Evolutionary conservation across 2,329 filamentous ascomycete species (phyloP).

Genomic region (Penicillium thymicola): DNA sequence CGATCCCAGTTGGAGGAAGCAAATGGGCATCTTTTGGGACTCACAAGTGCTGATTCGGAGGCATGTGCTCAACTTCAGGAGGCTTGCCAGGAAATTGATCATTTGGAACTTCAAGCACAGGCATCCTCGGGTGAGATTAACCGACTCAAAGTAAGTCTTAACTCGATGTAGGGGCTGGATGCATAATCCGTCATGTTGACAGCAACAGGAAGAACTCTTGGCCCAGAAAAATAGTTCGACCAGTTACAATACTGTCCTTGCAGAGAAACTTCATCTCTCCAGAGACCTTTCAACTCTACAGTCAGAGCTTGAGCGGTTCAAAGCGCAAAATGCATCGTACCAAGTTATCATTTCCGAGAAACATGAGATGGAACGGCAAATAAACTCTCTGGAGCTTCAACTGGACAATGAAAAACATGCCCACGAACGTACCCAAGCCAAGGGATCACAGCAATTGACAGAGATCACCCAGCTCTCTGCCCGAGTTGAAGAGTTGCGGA

Average conservation of each 20-base stretch:
- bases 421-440: slow-evolving; percentile 54
- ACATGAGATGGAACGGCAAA: slow-evolving; percentile 71
- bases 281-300: slow-evolving; percentile 58
- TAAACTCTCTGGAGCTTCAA: slow-evolving; percentile 74
- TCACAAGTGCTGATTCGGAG: slow-evolving; percentile 43
- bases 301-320: slow-evolving; percentile 61
- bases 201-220: slow-evolving; percentile 63
- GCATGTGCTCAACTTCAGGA: slow-evolving; percentile 49
- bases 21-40: slow-evolving; percentile 53
- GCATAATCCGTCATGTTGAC: neutral
- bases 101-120: slow-evolving; percentile 37
- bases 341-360: slow-evolving; percentile 74
- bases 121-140: slow-evolving; percentile 54
- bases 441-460: slow-evolving; percentile 36
- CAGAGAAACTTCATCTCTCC: slow-evolving; percentile 61
- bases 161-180: neutral
- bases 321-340: slow-evolving; percentile 57
- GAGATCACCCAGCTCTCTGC: slow-evolving; percentile 40
- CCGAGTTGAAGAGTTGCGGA: slow-evolving; percentile 48
- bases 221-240: slow-evolving; percentile 64
- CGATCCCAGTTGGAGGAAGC: slow-evolving; percentile 59
- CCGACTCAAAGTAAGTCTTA: slow-evolving; percentile 50
- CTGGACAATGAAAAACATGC: slow-evolving; percentile 78
- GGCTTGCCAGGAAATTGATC: slow-evolving; percentile 46
- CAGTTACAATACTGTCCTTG: slow-evolving; percentile 67